Base-by-base conservation (phyloP, 768 basidiomycete species). In the Lyophyllum decastes region DNA sequence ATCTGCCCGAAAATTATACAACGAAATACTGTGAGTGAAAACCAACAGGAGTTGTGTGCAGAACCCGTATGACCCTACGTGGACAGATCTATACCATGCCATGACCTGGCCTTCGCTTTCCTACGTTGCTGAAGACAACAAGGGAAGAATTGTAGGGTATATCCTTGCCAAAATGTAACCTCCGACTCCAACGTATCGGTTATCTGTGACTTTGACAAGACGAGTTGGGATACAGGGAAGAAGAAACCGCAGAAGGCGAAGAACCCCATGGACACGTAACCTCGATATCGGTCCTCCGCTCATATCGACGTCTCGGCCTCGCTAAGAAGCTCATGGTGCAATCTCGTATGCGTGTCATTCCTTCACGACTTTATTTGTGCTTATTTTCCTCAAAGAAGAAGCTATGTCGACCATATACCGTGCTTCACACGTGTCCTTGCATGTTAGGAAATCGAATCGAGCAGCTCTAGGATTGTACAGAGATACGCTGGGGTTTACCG, bases 71-170 rank as follows among this genome's bases (percentile, higher is more conserved):
- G 27, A 46, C 52, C 24, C 60, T 85, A n/a, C 16, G 19, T 41
- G n/a, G 34, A 55, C 54, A 80, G 93, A 95, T 71, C 81, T 96
- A 47, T 98, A 95, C 72, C 95, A 97, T 68, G 85, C 87, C 9
- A 80, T 96, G 76, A 92, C 93, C n/a, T 98, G 95, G 95, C 95
- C 95, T 1, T 86, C 90, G 34, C 80, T 98, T 21, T 96, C 94
- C 11, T 97, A 90, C 62, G 94, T 98, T 2, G 95, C 95, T 1
- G 93, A 95, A 71, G 94, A 96, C 65, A 84, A 88, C 63, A 87
- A 92, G 64, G 95, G 95, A 10, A 83, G 92, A 57, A 89, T 98
- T 54, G 94, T 97, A 14, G 95, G 95, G 34, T 98, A 98, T 72
- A 95, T 97, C 57, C 77, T 98, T 48, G 95, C 92, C 19, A 97